A percentile compares a stretch with the other conserved stretches of the same genome.
Conservation (phyloP, 2,329 filamentous ascomycete species). For the Xenoacremonium recifei region DNA sequence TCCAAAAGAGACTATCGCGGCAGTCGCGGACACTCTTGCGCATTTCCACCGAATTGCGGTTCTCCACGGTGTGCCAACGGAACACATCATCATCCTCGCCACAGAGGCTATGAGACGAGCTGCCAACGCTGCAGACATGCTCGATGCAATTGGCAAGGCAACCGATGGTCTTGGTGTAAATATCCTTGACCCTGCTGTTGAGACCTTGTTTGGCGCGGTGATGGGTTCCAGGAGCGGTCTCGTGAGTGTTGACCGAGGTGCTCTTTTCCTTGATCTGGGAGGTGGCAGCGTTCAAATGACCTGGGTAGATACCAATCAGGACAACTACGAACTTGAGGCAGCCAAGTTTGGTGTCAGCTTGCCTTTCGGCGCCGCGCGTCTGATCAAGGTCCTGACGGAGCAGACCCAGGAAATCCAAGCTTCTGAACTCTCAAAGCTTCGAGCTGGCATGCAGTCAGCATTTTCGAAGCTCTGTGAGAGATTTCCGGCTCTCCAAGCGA, state of each 20-base stretch:
- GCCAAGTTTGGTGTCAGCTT: conserved; percentile 56
- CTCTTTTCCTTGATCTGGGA: conserved; percentile 83
- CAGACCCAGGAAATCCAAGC: conserved; percentile 39
- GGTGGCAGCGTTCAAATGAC: conserved; percentile 69
- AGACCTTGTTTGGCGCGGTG: conserved; percentile 75
- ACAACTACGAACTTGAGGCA: conserved; percentile 50
- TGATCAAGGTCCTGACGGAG: conserved; percentile 49
- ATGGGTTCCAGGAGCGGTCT: conserved; percentile 80
- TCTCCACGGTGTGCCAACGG: conserved; percentile 63
- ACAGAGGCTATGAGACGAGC: conserved; percentile 88
- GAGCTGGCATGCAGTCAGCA: conserved; percentile 55
- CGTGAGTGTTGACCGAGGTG: conserved; percentile 56
- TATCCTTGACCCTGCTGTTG: conserved; percentile 74
- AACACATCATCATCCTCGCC: conserved; percentile 73
- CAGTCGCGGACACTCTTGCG: conserved; percentile 65
- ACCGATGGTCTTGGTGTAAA: conserved; percentile 67
- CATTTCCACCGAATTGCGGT: conserved; percentile 71
- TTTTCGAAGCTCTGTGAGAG: conserved; percentile 51
- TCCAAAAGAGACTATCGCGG: conserved; percentile 54
- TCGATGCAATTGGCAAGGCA: conserved; percentile 58
- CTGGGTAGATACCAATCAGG: conserved; percentile 52
- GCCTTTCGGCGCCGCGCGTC: conserved; percentile 59
- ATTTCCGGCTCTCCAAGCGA: conserved; percentile 49
- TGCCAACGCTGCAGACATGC: conserved; percentile 68
- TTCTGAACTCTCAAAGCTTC: conserved; percentile 54